These are phyloP conservation scores for Tripterygium wilfordii DNA, from an alignment of 177 flowering plant species.

Conservation along the genomic window DNA sequence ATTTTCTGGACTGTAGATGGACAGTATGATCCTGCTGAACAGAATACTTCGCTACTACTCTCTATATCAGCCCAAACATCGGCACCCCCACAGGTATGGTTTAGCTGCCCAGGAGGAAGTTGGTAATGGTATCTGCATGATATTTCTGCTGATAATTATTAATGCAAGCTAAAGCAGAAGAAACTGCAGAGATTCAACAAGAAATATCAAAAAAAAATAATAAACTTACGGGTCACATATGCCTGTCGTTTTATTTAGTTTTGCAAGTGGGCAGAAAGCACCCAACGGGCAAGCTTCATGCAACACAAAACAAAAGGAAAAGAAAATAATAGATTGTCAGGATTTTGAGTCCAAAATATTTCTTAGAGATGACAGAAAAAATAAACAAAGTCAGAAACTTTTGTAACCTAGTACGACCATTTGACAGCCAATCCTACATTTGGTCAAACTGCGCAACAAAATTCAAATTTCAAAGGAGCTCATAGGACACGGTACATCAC, in stretches of 20 bases:
- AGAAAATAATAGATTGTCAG: constrained; percentile 9
- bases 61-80: constrained; percentile 82
- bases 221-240: constrained; percentile 91
- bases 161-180: constrained; percentile 17
- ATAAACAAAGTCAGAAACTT: neutral
- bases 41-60: constrained; percentile 68
- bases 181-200: neutral
- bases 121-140: constrained; percentile 77
- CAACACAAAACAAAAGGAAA: constrained; percentile 6
- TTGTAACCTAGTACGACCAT: too few species aligned
- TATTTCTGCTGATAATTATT: constrained; percentile 23
- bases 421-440: too few species aligned
- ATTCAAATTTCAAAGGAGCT: too few species aligned
- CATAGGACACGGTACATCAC: too few species aligned
- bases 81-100: constrained; percentile 92
- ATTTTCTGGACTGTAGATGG: constrained; percentile 58
- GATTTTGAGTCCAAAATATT: neutral
- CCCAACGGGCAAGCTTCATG: constrained; percentile 94
- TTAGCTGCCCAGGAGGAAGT: constrained; percentile 66
- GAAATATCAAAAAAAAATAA: constrained; percentile 6
- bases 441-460: too few species aligned
- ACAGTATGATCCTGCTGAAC: constrained; percentile 92
- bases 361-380: too few species aligned
- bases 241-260: constrained; percentile 66
- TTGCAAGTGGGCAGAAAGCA: constrained; percentile 76